A percentile compares a stretch with the other conserved stretches of the same genome.
phyloP scores from a whole-genome alignment of 768 basidiomycete genomes.

The Panus rudis region DNA sequence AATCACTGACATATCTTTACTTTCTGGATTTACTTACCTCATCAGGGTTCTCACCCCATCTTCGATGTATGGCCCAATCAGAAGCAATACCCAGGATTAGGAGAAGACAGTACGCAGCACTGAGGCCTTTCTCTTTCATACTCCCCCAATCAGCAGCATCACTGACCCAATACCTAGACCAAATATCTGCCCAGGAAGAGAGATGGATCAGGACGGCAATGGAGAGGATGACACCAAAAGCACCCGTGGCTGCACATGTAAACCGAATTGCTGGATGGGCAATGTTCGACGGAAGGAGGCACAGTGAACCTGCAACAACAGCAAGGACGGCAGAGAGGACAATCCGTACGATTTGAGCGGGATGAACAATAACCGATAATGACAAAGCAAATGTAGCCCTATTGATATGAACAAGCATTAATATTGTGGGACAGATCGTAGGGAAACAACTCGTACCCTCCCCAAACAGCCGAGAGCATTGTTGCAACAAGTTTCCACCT shows the following conservation, averaged over 20 bases:
- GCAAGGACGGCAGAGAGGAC: conserved; percentile 33
- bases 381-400: conserved; percentile 43
- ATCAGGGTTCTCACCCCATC: conserved; percentile 63
- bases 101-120: conserved; percentile 49
- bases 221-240: conserved; percentile 47
- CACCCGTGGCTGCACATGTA: conserved; percentile 44
- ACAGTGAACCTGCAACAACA: conserved; percentile 32
- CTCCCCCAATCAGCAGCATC: conserved; percentile 48
- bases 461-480: conserved; percentile 40
- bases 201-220: conserved; percentile 47
- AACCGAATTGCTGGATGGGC: conserved; percentile 45
- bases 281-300: conserved; percentile 37
- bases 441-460: conserved; percentile 37
- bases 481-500: conserved; percentile 49
- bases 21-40: conserved; percentile 34
- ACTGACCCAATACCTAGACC: conserved; percentile 53
- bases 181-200: conserved; percentile 51
- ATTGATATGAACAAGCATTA: background rate
- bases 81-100: conserved; percentile 35
- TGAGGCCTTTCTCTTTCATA: conserved; percentile 48
- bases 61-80: conserved; percentile 50
- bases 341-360: conserved; percentile 41
- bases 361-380: conserved; percentile 48
- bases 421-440: background rate
- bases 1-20: background rate